These are phyloP conservation scores for Acanthochlamys bracteata DNA, from an alignment of 106 monocot genomes.

Conservation along the genomic window DNA sequence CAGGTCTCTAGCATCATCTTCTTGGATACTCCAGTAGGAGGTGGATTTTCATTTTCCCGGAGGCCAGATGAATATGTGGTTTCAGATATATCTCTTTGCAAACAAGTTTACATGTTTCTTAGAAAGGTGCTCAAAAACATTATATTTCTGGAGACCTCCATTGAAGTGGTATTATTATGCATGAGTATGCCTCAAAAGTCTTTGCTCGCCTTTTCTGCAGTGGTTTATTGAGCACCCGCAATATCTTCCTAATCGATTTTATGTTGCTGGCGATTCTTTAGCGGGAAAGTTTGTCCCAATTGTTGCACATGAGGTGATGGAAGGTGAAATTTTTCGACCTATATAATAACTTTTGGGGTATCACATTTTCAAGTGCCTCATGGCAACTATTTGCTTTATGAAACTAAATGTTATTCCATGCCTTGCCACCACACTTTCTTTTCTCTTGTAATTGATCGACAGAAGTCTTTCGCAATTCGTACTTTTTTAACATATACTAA, in stretches of 20 bases:
- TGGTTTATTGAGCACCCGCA: constrained; percentile 51
- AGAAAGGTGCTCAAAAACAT: constrained; percentile 20
- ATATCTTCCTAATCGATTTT: constrained; percentile 39
- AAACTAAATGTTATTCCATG: not conserved
- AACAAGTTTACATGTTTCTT: constrained; percentile 21
- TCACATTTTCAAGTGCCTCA: not conserved
- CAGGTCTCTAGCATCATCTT: constrained; percentile 37
- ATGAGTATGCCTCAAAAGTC: not conserved
- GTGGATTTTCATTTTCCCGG: constrained; percentile 37
- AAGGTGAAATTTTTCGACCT: constrained; percentile 14
- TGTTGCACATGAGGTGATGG: constrained; percentile 19
- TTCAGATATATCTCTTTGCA: constrained; percentile 13
- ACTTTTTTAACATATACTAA: not conserved
- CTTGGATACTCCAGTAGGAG: constrained; percentile 34
- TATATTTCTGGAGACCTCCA: not conserved
- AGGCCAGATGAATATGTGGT: constrained; percentile 13
- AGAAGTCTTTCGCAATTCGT: not conserved
- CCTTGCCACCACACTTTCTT: not conserved
- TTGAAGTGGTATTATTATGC: not conserved
- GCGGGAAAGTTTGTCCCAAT: constrained; percentile 39
- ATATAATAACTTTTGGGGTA: not conserved
- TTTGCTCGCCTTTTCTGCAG: constrained; percentile 7
- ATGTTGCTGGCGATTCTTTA: constrained; percentile 56
- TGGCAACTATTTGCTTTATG: not conserved
- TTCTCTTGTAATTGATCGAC: not conserved